Percentiles rank a stretch among this genome's conserved stretches.
phyloP scores from a whole-genome alignment of 202 grass and related monocot species.

The Setaria viridis region DNA sequence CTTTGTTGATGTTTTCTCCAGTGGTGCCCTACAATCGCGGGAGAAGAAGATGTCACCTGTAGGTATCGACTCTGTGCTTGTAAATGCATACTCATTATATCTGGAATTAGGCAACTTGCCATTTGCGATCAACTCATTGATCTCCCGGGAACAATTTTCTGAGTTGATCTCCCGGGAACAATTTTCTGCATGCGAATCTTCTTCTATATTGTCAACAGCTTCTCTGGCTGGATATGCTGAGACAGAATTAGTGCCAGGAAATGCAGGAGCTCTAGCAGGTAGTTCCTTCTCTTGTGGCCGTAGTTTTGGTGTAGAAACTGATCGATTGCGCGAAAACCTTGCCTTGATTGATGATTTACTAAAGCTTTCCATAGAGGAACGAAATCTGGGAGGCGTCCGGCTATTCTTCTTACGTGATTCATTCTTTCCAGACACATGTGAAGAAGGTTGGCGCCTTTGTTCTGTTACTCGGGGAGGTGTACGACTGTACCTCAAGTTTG shows the following conservation, averaged over 20 bases:
- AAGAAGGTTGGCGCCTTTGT: conserved; percentile 48
- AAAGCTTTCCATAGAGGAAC: conserved; percentile 48
- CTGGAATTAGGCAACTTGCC: conserved; percentile 49
- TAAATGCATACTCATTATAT: conserved; percentile 65
- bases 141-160: conserved; percentile 56
- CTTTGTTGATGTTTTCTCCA: conserved; percentile 52
- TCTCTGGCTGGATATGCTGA: conserved; percentile 37
- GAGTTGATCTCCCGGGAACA: conserved; percentile 49
- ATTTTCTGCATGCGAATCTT: conserved; percentile 54
- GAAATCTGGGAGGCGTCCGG: conserved; percentile 57
- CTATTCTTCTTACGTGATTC: conserved; percentile 58
- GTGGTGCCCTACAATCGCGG: conserved; percentile 54
- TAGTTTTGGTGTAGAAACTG: conserved; percentile 60
- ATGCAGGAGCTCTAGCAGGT: conserved; percentile 57
- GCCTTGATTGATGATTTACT: conserved; percentile 53
- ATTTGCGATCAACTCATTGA: conserved; percentile 52
- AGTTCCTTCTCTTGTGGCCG: conserved; percentile 49
- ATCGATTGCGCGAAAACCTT: conserved; percentile 47
- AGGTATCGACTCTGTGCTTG: conserved; percentile 67
- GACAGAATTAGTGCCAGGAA: conserved; percentile 49
- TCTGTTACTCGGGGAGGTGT: conserved; percentile 53
- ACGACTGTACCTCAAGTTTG: conserved; percentile 44
- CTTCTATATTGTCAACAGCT: conserved; percentile 43
- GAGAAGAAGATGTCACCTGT: conserved; percentile 83
- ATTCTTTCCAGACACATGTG: conserved; percentile 39